Evolutionary conservation across 225 moss, liverwort and hornwort species (phyloP).

Genomic region (Marchantia paleacea): DNA sequence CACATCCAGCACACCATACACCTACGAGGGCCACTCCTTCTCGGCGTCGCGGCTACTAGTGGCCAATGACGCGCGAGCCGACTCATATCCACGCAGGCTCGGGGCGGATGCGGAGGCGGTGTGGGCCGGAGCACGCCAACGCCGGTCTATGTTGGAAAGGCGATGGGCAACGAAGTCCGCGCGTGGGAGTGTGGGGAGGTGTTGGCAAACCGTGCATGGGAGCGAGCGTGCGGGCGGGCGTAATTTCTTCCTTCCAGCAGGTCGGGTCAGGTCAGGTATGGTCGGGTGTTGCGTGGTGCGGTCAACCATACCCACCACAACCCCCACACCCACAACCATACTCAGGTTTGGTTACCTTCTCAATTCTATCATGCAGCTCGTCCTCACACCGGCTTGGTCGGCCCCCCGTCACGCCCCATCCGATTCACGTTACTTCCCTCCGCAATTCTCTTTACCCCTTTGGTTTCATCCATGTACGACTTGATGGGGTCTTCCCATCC

Average conservation of each 20-base stretch:
- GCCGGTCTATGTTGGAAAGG: neutral
- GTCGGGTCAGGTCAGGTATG: too few relatives aligned
- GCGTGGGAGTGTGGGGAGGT: neutral
- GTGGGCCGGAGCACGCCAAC: neutral
- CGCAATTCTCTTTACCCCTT: neutral
- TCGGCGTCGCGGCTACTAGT: neutral
- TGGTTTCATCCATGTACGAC: too few relatives aligned
- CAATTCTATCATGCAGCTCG: neutral
- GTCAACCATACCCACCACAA: neutral
- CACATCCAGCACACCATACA: slow-evolving; percentile 38
- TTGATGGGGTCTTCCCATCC: too few relatives aligned
- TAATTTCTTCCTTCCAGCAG: neutral
- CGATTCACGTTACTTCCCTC: neutral
- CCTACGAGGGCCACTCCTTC: slow-evolving; percentile 21
- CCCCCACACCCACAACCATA: neutral
- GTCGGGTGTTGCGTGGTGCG: too few relatives aligned
- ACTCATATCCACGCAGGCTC: slow-evolving; percentile 9
- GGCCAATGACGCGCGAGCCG: slow-evolving; percentile 6
- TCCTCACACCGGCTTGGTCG: neutral
- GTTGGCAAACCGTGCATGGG: neutral
- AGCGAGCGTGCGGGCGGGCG: slow-evolving; percentile 3
- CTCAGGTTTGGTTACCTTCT: slow-evolving; percentile 9
- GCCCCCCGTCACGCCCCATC: neutral
- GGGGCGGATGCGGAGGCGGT: too few relatives aligned
- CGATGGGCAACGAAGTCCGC: neutral